These are phyloP conservation scores for Zoysia pacifica DNA, from an alignment of 176 grass and related monocot genomes.

Conservation along the genomic window DNA sequence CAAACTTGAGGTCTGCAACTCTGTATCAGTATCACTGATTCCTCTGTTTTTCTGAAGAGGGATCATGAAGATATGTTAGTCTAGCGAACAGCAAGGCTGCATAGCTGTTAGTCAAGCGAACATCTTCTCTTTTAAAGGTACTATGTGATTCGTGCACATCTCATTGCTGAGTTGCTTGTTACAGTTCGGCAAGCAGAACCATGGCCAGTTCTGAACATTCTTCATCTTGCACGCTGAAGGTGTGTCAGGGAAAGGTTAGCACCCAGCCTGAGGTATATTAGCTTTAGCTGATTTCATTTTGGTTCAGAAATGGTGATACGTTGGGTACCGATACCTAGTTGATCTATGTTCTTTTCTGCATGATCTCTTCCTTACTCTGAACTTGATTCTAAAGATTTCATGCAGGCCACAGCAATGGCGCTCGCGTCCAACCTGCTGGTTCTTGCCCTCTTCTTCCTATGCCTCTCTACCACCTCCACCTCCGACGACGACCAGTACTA, in stretches of 20 bases:
- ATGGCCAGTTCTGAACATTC: background rate
- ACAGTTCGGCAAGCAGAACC: background rate
- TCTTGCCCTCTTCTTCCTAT: background rate
- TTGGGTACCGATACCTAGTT: background rate
- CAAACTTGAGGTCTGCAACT: background rate
- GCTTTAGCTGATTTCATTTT: background rate
- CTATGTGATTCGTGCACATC: background rate
- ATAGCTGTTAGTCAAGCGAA: background rate
- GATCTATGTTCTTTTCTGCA: background rate
- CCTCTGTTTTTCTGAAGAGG: background rate
- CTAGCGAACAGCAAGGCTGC: background rate
- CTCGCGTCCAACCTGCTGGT: background rate
- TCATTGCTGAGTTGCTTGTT: background rate
- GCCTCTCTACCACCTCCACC: constrained; percentile 3
- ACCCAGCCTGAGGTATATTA: background rate
- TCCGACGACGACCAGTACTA: background rate
- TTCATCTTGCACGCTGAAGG: background rate
- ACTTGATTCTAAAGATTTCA: background rate
- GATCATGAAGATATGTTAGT: background rate
- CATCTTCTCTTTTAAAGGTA: background rate
- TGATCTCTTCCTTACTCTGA: background rate
- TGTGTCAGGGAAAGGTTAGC: background rate
- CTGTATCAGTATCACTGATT: background rate
- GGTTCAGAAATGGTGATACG: background rate
- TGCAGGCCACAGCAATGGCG: background rate